phyloP scores from a whole-genome alignment of 306 rosid genomes.

The Cucurbita ficifolia region DNA sequence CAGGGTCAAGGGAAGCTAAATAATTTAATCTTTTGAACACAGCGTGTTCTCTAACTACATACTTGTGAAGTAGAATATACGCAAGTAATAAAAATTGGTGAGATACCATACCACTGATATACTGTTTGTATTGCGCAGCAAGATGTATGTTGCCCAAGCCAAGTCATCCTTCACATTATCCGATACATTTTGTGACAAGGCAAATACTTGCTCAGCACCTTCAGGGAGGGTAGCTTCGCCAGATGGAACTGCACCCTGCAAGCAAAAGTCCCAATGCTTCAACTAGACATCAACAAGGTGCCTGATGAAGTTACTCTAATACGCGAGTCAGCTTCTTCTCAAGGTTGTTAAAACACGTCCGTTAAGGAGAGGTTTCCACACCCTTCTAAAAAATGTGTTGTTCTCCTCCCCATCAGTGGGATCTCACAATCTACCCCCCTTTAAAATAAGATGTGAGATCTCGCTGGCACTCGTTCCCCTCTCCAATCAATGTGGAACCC shows the following conservation, averaged over 20 bases:
- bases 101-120: constrained; percentile 56
- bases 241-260: constrained; percentile 59
- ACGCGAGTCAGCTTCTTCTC: background rate
- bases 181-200: constrained; percentile 38
- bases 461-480: too few relatives aligned
- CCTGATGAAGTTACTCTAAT: background rate
- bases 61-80: background rate
- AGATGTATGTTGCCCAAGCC: constrained; percentile 80
- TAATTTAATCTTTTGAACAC: background rate
- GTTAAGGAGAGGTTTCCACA: too few relatives aligned
- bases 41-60: background rate
- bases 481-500: too few relatives aligned
- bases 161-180: constrained; percentile 55
- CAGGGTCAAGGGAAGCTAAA: background rate
- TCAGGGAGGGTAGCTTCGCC: constrained; percentile 55
- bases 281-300: background rate
- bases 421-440: too few relatives aligned
- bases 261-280: background rate
- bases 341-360: too few relatives aligned
- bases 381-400: too few relatives aligned
- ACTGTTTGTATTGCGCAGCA: constrained; percentile 67
- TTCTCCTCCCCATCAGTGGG: too few relatives aligned
- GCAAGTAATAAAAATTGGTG: constrained; percentile 1
- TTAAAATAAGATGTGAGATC: too few relatives aligned
- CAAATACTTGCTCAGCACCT: constrained; percentile 58